A percentile compares a stretch with the other conserved stretches of the same genome.
These are phyloP conservation scores for Crucihimalaya himalaica DNA, from an alignment of 345 rosid species.

Conservation along the genomic window DNA sequence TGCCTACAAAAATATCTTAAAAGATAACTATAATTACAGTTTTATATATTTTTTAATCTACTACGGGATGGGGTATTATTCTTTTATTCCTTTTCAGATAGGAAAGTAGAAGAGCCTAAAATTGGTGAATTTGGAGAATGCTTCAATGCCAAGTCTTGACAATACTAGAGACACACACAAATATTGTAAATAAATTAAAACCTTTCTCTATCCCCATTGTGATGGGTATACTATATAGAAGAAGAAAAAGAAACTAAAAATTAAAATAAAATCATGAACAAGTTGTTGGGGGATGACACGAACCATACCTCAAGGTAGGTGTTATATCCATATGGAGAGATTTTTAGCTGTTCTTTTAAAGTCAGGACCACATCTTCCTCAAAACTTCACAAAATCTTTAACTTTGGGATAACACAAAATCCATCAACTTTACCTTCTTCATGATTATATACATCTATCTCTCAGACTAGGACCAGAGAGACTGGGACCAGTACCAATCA, in stretches of 20 bases:
- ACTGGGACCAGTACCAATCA: conserved; percentile 27
- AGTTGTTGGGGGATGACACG: conserved; percentile 43
- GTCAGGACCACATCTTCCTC: conserved; percentile 38
- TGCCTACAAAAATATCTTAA: background rate
- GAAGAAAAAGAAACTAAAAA: background rate
- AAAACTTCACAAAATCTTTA: conserved; percentile 32
- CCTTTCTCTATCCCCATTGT: conserved; percentile 16
- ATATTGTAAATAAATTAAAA: conserved; percentile 15
- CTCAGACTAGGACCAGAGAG: conserved; percentile 13
- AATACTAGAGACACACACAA: conserved; percentile 30
- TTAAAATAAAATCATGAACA: conserved; percentile 17
- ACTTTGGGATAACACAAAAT: conserved; percentile 33
- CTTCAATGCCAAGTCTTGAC: conserved; percentile 38
- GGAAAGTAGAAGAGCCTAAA: conserved; percentile 27
- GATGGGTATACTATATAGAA: conserved; percentile 8
- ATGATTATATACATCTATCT: conserved; percentile 25
- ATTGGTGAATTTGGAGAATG: conserved; percentile 18
- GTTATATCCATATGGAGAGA: conserved; percentile 39
- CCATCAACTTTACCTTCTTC: conserved; percentile 33
- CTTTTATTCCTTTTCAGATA: conserved; percentile 33
- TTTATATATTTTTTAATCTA: background rate
- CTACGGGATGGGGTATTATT: conserved; percentile 30
- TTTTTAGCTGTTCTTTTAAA: conserved; percentile 35
- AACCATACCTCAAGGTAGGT: conserved; percentile 48
- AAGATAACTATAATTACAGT: background rate